Evolutionary conservation across 768 basidiomycete genomes (phyloP).

Genomic region (Pisolithus microcarpus): DNA sequence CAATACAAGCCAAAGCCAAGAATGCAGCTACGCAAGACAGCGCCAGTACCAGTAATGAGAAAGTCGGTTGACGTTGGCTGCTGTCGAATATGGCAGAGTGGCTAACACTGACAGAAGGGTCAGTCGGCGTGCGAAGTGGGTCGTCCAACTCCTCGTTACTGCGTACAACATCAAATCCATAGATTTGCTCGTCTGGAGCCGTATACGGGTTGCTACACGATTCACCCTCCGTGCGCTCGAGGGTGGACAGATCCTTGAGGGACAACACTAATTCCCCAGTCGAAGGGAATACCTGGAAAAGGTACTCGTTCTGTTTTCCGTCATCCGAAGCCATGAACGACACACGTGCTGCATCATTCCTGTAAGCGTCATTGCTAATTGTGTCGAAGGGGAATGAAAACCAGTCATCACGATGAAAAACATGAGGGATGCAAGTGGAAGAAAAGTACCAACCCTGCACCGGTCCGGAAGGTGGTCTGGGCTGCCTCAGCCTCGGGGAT

Average conservation of each 20-base stretch:
- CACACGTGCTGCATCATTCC: slow-evolving; percentile 22
- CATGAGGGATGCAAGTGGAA: slow-evolving; percentile 1
- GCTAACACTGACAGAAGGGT: background rate
- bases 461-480: slow-evolving; percentile 32
- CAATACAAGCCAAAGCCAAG: slow-evolving; percentile 17
- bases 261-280: slow-evolving; percentile 22
- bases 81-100: background rate
- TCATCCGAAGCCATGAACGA: slow-evolving; percentile 22
- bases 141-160: background rate
- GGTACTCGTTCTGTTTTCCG: slow-evolving; percentile 21
- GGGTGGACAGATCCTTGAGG: background rate
- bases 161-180: background rate
- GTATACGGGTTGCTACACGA: slow-evolving; percentile 17
- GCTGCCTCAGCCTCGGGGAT: slow-evolving; percentile 23
- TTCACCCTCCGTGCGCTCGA: background rate
- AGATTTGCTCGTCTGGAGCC: background rate
- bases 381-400: slow-evolving; percentile 5
- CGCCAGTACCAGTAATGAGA: slow-evolving; percentile 12
- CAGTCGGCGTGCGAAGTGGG: background rate
- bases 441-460: slow-evolving; percentile 30
- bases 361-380: slow-evolving; percentile 13
- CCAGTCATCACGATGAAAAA: slow-evolving; percentile 7
- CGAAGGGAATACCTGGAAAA: slow-evolving; percentile 21
- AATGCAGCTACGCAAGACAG: slow-evolving; percentile 23
- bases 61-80: background rate